phyloP scores from a whole-genome alignment of 2,329 filamentous ascomycete species.

The Tolypocladium paradoxum region DNA sequence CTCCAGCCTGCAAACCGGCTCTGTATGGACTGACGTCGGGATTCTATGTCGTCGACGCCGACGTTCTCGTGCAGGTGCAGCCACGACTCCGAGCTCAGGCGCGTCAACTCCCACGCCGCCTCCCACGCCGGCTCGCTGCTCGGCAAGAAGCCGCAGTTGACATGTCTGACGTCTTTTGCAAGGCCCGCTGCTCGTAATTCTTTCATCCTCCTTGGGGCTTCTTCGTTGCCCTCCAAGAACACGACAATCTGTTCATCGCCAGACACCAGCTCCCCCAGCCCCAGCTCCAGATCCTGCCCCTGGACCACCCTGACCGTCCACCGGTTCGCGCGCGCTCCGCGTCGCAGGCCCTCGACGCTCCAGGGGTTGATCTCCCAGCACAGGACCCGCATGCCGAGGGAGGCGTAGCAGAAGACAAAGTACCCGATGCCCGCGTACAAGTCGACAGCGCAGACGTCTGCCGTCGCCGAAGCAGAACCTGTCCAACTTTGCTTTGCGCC shows the following conservation, averaged over 20 bases:
- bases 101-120: slow-evolving; percentile 35
- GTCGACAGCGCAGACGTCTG: slow-evolving; percentile 52
- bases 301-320: slow-evolving; percentile 50
- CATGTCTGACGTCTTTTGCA: slow-evolving; percentile 35
- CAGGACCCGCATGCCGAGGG: slow-evolving; percentile 60
- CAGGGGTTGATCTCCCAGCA: slow-evolving; percentile 89
- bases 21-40: slow-evolving; percentile 36
- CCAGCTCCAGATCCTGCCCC: slow-evolving; percentile 24
- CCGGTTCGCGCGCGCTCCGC: slow-evolving; percentile 60
- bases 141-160: slow-evolving; percentile 55
- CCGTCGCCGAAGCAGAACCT: slow-evolving; percentile 3
- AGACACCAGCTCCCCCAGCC: slow-evolving; percentile 24
- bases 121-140: slow-evolving; percentile 44
- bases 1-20: slow-evolving; percentile 30
- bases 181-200: slow-evolving; percentile 24
- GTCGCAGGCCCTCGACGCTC: slow-evolving; percentile 71
- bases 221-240: slow-evolving; percentile 57
- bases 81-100: slow-evolving; percentile 32
- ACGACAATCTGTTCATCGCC: slow-evolving; percentile 49
- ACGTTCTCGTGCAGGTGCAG: slow-evolving; percentile 60
- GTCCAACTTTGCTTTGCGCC: neutral
- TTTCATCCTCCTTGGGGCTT: slow-evolving; percentile 33
- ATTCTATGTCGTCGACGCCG: slow-evolving; percentile 39
- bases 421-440: slow-evolving; percentile 91
- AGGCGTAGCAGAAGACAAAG: slow-evolving; percentile 77